Evolutionary conservation across 2,329 filamentous ascomycete species (phyloP).

Genomic region (Pestalotiopsis sp.): DNA sequence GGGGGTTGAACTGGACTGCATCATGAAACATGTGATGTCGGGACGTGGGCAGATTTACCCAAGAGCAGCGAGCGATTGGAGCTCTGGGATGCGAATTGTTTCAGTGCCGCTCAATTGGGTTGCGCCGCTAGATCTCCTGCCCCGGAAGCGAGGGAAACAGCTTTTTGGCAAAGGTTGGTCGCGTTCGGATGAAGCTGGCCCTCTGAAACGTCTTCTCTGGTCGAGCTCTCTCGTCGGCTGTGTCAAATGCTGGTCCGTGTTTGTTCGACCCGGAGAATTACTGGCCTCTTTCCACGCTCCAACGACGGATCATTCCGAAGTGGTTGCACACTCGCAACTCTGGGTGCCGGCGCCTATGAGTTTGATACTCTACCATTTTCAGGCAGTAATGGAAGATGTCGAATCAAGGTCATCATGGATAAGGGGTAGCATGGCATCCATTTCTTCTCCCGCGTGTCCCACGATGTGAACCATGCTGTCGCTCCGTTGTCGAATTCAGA

Average conservation of each 20-base stretch:
- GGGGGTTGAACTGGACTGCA: not conserved
- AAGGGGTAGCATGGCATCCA: not conserved
- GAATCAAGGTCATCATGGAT: not conserved
- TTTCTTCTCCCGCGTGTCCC: not conserved
- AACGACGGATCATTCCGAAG: slow-evolving; percentile 1
- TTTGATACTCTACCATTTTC: not conserved
- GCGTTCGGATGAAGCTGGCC: not conserved
- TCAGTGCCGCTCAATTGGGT: not conserved
- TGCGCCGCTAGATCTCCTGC: not conserved
- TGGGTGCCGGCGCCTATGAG: not conserved
- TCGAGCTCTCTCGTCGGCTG: not conserved
- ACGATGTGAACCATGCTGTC: not conserved
- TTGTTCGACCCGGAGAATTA: slow-evolving; percentile 11
- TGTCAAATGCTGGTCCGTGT: slow-evolving; percentile 9
- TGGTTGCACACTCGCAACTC: not conserved
- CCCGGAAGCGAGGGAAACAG: not conserved
- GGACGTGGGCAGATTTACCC: slow-evolving; percentile 1
- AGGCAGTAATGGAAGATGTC: not conserved
- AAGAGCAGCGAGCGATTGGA: not conserved
- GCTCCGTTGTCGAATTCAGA: not conserved
- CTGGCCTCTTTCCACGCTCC: not conserved
- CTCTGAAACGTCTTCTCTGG: slow-evolving; percentile 9
- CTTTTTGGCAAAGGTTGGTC: not conserved
- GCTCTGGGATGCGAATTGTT: not conserved
- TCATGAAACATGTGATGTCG: slow-evolving; percentile 8